Base-by-base conservation (phyloP, 805 yeast genomes). In the Sungouiozyma intestinalis region DNA sequence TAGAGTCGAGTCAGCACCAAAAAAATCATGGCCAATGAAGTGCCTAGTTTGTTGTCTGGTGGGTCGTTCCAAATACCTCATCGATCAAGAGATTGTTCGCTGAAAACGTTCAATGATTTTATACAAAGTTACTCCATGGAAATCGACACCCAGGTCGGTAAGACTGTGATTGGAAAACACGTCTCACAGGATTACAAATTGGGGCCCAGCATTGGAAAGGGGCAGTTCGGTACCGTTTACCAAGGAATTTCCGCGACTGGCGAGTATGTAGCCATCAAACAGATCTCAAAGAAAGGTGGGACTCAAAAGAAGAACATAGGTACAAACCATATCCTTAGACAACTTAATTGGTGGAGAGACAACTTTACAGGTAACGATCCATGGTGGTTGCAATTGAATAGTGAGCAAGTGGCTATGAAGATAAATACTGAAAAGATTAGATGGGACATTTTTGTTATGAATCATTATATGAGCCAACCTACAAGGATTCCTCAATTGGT, bases 161-260 rank as follows among this genome's bases (percentile, higher is more conserved):
- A 8, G 5, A 18, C 6, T 7, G 15, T 34, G 4, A 21, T 37
- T 16, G 18, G 16, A 14, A 20, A 24, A 11, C 31, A 37, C 19
- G 27, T 33, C 6, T 38, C 35, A 9, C 27, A 34, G 4, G 33
- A 41, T 3, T 31, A 48, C 35, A 40, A 43, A 8, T 24, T 58
- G 14, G 51, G 47, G 0, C 38, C 49, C 4, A 40, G 48, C 11
- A 40, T 59, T 9, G 65, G 65, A 1, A 45, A 42, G 17, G 65
- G 65, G 3, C 64, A 60, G 42, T 60, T 50, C 46, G 63, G 63
- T 4, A 55, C 57, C 39, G 64, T 61, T 2, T 57, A 53, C 36
- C 52, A 53, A 40, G 60, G 59, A 3, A 31, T 41, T 38, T 3
- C 27, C 2, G 37, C 35, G 17, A 32, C 29, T 13, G 41, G 40